Base-by-base conservation (phyloP, 108 stramenopile genomes). In the Cyclotella kingstonii region DNA sequence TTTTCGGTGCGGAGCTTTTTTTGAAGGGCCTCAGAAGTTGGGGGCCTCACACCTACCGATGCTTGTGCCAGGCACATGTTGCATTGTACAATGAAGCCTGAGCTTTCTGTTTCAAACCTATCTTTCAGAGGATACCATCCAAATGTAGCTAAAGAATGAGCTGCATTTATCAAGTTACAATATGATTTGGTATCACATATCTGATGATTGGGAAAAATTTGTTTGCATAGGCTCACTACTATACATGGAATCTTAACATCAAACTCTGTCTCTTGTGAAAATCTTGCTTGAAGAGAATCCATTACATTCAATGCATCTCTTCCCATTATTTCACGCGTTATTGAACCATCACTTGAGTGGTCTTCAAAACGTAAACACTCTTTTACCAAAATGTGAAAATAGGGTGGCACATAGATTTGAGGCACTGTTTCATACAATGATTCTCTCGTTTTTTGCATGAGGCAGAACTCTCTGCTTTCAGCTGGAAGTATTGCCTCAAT, bases 291-390 rank as follows among this genome's bases (percentile, higher is more conserved):
- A 25, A 51, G 14, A 14, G 9, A 33, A 5, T 46, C 38, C 12
- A 35, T 17, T 31, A 61, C 47, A 12, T 46, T 25, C 0, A 35
- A 28, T 39, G 68, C 68, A 22, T 26, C 44, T 40, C 61, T 35
- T 46, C 45, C n/a, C 28, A 70, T 40, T 15, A 15, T 27, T 18
- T 46, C 8, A 7, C 28, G 34, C 5, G 68, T 70, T 3, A 70
- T 42, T 18, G 68, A 70, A 45, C 68, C 68, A 54, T 70, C 60
- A 12, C 19, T 49, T 35, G 58, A 30, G 18, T 17, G 36, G 46
- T 70, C 68, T 44, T 70, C 68, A 47, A 70, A 70, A 3, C 40
- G 33, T 42, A 46, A 33, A 25, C 54, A 48, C 26, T 60, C 60
- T 19, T 46, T 43, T 5, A 53, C 60, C 11, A 70, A 30, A 12